Evolutionary conservation across 1,139 yeast genomes (phyloP), one percentile per base, ranked within the genome.

Genomic region (Scheffersomyces insectosa): DNA sequence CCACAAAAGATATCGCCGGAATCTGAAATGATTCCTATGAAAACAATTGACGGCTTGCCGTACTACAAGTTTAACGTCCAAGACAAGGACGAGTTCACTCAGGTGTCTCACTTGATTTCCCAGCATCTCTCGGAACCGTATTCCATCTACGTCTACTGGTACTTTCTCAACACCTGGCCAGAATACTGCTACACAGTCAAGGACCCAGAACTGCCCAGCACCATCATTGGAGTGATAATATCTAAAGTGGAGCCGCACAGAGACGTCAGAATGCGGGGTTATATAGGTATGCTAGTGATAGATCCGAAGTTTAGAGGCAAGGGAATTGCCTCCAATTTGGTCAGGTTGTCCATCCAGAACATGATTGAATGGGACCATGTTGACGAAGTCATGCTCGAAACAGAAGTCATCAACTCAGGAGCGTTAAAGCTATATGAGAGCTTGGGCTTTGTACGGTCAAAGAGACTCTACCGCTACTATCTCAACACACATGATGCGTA

Each of bases 251-350:
- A 87, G 52, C 72, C 79, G 4, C 98, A 93, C 64, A 72, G 93
- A 44, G 77, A 79, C 29, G 83, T 77, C 9, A 71, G 96, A 46
- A 59, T 72, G 55, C 70, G 97, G 49, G 99, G 99, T 0, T 93
- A 93, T 58, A 91, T 93, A 37, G 99, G 98, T 5, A 93, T 93
- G 99, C 69, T 93, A 43, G 97, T 95, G 0, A 95, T 93, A 25
- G 83, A 84, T 44, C 80, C 83, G 34, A 60, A 66, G 13, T 83
- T 77, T 62, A 71, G 99, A 42, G 91, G 95, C 8, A 70, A 68
- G 38, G 97, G 97, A 1, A 85, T 91, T 38, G 97, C 97, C 4
- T 84, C 83, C 51, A 68, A 69, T 42, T 72, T 93, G 44, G 91
- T 91, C 28, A 70, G 74, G 41, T 60, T 72, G 49, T 80, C 88